These are phyloP conservation scores for Deuterostichococcus epilithicus DNA, from an alignment of 139 green algal genomes.

Conservation along the genomic window DNA sequence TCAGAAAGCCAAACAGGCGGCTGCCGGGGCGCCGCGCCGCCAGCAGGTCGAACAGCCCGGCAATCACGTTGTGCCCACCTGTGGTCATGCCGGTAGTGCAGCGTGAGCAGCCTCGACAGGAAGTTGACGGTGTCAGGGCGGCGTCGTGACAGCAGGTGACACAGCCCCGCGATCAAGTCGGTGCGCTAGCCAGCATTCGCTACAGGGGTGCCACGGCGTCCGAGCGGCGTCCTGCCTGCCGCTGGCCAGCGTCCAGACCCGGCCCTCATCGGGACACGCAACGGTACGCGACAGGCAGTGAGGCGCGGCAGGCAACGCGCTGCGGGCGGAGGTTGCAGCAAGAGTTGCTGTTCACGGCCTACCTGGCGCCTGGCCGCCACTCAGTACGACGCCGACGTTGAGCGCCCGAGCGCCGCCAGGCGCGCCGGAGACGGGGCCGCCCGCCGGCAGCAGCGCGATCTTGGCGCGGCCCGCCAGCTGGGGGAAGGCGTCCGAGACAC, in stretches of 20 bases:
- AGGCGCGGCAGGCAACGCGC: no score
- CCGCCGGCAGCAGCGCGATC: background rate
- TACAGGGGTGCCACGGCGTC: background rate
- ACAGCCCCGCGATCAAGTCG: no score
- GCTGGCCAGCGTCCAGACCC: no score
- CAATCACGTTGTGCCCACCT: conserved; percentile 68
- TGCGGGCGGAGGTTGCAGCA: no score
- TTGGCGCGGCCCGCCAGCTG: background rate
- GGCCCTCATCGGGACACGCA: no score
- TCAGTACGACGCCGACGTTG: conserved; percentile 47
- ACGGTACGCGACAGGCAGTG: no score
- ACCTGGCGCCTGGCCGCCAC: conserved; percentile 51
- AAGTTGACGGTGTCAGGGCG: background rate
- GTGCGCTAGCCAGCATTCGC: background rate
- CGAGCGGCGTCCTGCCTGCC: no score
- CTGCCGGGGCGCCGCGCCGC: conserved; percentile 21
- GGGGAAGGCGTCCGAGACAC: background rate
- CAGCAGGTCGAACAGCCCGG: conserved; percentile 54
- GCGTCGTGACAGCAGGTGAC: background rate
- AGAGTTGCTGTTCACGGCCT: background rate
- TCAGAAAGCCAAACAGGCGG: conserved; percentile 39
- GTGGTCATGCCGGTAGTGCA: background rate
- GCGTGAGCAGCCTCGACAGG: background rate
- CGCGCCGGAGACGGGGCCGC: background rate
- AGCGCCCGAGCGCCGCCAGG: conserved; percentile 7